A percentile compares a stretch with the other conserved stretches of the same genome.
phyloP scores from a whole-genome alignment of 2,329 filamentous ascomycete species.

The Blastomyces emzantsi region DNA sequence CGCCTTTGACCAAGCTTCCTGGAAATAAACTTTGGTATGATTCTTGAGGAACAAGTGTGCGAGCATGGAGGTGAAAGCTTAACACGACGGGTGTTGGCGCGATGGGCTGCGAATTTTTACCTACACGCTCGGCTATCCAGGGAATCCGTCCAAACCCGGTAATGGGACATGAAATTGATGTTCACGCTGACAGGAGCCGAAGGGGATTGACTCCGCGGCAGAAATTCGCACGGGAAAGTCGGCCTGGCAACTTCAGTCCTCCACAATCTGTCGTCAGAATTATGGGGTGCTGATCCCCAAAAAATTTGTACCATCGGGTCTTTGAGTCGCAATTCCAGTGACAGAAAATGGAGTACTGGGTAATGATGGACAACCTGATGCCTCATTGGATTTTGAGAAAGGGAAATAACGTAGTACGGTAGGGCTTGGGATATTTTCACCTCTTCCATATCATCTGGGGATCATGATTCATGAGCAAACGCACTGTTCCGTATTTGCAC shows the following conservation, averaged over 20 bases:
- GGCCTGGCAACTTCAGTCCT: background rate
- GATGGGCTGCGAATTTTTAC: background rate
- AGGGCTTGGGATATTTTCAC: background rate
- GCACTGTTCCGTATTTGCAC: background rate
- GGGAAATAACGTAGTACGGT: background rate
- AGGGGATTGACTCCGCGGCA: background rate
- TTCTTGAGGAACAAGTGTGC: background rate
- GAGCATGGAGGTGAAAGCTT: background rate
- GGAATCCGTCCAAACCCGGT: background rate
- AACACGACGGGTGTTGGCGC: background rate
- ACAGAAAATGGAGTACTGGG: background rate
- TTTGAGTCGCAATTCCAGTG: background rate
- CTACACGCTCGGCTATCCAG: background rate
- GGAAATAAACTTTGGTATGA: background rate
- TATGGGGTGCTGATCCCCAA: background rate
- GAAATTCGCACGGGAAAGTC: background rate
- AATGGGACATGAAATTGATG: background rate
- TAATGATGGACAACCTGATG: background rate
- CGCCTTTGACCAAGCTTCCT: background rate
- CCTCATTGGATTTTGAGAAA: background rate
- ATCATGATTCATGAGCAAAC: background rate
- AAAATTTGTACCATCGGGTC: too few relatives aligned
- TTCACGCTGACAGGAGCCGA: background rate
- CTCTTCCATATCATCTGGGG: background rate
- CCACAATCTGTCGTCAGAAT: background rate